phyloP scores from a whole-genome alignment of 352 stramenopile species.

The Pythium catenulatum region DNA sequence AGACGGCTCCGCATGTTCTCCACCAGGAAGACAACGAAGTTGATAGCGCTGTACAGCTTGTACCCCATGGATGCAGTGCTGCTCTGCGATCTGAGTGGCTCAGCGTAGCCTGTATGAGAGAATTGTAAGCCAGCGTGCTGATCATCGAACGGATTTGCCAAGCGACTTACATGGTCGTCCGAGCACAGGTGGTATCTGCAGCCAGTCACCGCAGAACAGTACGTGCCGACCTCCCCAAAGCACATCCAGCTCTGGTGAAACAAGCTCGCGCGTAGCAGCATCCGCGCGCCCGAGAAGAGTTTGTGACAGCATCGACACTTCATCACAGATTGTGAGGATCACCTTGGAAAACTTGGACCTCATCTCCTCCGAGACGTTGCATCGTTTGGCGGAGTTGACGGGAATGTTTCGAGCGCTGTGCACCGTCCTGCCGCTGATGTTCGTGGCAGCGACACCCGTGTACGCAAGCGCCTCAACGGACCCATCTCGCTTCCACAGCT shows the following conservation, averaged over 20 bases:
- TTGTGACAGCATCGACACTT: conserved; percentile 60
- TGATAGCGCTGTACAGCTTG: not conserved
- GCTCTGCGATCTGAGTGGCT: too few relatives aligned
- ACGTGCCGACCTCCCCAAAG: conserved; percentile 45
- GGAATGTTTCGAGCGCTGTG: conserved; percentile 50
- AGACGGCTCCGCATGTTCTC: not conserved
- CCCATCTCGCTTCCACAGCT: conserved; percentile 9
- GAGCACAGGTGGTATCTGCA: conserved; percentile 35
- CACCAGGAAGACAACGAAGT: conserved; percentile 8
- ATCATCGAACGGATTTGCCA: too few relatives aligned
- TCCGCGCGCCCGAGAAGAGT: conserved; percentile 39
- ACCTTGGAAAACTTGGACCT: conserved; percentile 33
- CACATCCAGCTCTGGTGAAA: not conserved
- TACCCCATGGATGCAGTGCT: not conserved
- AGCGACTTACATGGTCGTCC: conserved; percentile 47
- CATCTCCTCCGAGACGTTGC: conserved; percentile 43
- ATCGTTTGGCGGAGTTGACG: conserved; percentile 4
- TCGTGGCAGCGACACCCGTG: conserved; percentile 9
- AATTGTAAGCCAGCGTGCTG: too few relatives aligned
- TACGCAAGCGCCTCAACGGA: conserved; percentile 38
- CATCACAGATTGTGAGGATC: conserved; percentile 51
- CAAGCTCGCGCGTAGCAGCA: conserved; percentile 35
- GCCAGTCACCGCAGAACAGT: conserved; percentile 39
- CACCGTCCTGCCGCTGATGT: conserved; percentile 49
- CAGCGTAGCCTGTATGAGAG: too few relatives aligned